Evolutionary conservation across 192 early-diverging fungal species (phyloP).

Genomic region (Coemansia sp.): DNA sequence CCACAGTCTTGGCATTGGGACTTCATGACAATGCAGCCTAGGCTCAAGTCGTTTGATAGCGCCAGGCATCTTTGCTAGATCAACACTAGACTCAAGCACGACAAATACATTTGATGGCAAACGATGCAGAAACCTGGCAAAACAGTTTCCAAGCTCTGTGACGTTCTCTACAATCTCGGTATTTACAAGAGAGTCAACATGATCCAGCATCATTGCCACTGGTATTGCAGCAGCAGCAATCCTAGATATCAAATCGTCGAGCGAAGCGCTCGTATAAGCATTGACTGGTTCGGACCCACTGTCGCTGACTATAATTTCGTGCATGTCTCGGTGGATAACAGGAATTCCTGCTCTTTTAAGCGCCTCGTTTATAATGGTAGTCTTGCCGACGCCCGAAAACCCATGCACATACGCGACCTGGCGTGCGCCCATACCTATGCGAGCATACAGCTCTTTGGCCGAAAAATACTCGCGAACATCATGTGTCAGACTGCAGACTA

Average conservation of each 20-base stretch:
- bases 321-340: slow-evolving; percentile 18
- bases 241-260: slow-evolving; percentile 19
- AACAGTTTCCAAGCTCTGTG: slow-evolving; percentile 8
- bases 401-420: slow-evolving; percentile 27
- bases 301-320: slow-evolving; percentile 28
- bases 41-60: slow-evolving; percentile 19
- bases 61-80: slow-evolving; percentile 20
- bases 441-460: slow-evolving; percentile 12
- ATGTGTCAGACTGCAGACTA: slow-evolving; percentile 4
- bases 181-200: slow-evolving; percentile 28
- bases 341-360: slow-evolving; percentile 19
- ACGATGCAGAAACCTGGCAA: slow-evolving; percentile 24
- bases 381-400: slow-evolving; percentile 37
- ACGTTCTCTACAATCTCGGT: slow-evolving; percentile 21
- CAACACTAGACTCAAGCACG: slow-evolving; percentile 34
- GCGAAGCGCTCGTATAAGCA: slow-evolving; percentile 32
- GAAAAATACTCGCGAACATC: slow-evolving; percentile 39
- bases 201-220: slow-evolving; percentile 29
- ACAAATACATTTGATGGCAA: slow-evolving; percentile 32
- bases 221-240: slow-evolving; percentile 21
- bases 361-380: slow-evolving; percentile 21
- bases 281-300: slow-evolving; percentile 34
- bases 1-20: slow-evolving; percentile 20
- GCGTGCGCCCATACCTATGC: slow-evolving; percentile 20
- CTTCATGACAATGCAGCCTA: slow-evolving; percentile 18